Evolutionary conservation across 257 asterid species (phyloP).

Genomic region (Salvia splendens): DNA sequence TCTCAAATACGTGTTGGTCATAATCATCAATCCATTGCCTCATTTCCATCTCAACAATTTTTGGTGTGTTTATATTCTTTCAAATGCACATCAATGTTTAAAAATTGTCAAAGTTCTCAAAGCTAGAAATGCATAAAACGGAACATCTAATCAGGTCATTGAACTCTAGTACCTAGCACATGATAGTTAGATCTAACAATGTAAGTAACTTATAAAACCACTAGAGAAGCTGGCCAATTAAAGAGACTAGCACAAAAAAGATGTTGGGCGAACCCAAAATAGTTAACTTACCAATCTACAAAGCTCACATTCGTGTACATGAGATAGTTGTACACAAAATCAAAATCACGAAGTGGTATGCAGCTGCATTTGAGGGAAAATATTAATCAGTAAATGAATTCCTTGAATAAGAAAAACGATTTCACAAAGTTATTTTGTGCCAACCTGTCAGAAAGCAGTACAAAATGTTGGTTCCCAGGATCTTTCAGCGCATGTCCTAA

Average conservation of each 20-base stretch:
- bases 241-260: slow-evolving; percentile 23
- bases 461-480: slow-evolving; percentile 83
- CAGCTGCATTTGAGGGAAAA: slow-evolving; percentile 71
- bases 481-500: slow-evolving; percentile 82
- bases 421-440: slow-evolving; percentile 20
- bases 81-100: background rate
- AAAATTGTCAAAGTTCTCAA: slow-evolving; percentile 1
- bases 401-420: slow-evolving; percentile 18
- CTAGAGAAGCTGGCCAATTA: background rate
- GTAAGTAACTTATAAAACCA: background rate
- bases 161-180: slow-evolving; percentile 6
- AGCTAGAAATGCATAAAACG: background rate
- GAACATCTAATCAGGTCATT: slow-evolving; percentile 7
- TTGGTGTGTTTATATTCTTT: background rate
- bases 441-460: slow-evolving; percentile 95
- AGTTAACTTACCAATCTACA: slow-evolving; percentile 75
- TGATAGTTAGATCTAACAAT: background rate
- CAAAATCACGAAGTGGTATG: slow-evolving; percentile 80
- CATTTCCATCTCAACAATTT: slow-evolving; percentile 19
- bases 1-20: background rate
- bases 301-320: slow-evolving; percentile 92
- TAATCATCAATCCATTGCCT: slow-evolving; percentile 17
- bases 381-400: slow-evolving; percentile 33
- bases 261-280: slow-evolving; percentile 5
- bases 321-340: slow-evolving; percentile 90